Evolutionary conservation across 1,284 basidiomycete species (phyloP), one percentile per base, ranked within the genome.

Genomic region (Xerocomus amazonicus): DNA sequence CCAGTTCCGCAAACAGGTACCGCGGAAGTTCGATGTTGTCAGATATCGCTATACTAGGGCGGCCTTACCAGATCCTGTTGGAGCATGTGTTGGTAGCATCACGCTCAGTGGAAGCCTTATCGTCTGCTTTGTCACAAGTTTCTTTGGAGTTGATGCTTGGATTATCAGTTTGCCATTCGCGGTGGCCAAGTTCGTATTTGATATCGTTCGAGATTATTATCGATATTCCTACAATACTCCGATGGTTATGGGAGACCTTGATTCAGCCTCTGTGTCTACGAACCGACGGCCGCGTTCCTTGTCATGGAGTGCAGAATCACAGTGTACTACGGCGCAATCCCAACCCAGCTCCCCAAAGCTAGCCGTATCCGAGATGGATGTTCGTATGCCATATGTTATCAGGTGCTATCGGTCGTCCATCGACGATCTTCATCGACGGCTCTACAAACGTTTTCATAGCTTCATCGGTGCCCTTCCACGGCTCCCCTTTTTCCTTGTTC

Each of bases 151-250:
- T 10, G 81, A 83, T 47, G 92, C 89, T 6, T 89, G 89, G 81
- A 81, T 83, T 70, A 87, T 98, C 42, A 90, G 85, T 1, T 76
- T 92, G n/a, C 94, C 96, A 0, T 93, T 94, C 31, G 94, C 93
- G 0, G 66, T 79, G 1, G 66, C 81, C 45, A 90, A 92, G 63
- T 75, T 92, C 38, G 45, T 80, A 2, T 80, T 86, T 43, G 90
- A 94, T 61, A 58, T 86, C 9, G 59, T 53, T 3, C 79, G 79
- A 75, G 80, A 85, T 60, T 77, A 59, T 5, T 23, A 23, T 23
- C 19, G 19, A 23, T 23, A 23, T 23, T 4, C 4, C 19, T 23
- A 23, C 19, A 58, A 57, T 9, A 63, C 66, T 6, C 47, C 54
- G 7, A 59, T 57, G 50, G 14, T 9, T 28, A 8, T 27, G n/a